These are phyloP conservation scores for Meripilus lineatus DNA, from an alignment of 1,284 basidiomycete species.

Conservation along the genomic window DNA sequence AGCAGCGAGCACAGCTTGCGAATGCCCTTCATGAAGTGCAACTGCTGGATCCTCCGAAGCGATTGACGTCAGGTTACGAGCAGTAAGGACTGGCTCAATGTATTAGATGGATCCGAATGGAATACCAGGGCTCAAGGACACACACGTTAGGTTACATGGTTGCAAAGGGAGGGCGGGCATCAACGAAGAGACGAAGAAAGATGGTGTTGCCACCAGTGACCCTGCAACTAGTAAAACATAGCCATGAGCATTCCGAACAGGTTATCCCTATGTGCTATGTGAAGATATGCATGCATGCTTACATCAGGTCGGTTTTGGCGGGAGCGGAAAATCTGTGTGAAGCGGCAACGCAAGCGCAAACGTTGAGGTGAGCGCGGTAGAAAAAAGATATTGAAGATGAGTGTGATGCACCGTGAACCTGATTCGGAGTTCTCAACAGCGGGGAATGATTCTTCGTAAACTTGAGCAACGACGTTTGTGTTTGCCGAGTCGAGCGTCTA, in stretches of 20 bases:
- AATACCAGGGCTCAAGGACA: constrained; percentile 11
- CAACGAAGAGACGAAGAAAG: constrained; percentile 44
- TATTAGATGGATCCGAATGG: not conserved
- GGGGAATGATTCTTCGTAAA: no score
- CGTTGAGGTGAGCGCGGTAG: constrained; percentile 46
- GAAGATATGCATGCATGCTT: no score
- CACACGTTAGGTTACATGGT: constrained; percentile 49
- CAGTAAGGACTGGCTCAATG: constrained; percentile 20
- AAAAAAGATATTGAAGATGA: not conserved
- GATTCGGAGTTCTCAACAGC: constrained; percentile 30
- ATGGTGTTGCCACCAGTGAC: constrained; percentile 42
- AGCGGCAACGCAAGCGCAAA: constrained; percentile 41
- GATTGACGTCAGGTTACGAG: constrained; percentile 46
- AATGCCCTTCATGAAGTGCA: constrained; percentile 45
- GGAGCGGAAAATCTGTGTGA: constrained; percentile 37
- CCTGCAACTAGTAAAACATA: constrained; percentile 12
- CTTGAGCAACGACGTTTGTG: no score
- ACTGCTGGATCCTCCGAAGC: constrained; percentile 41
- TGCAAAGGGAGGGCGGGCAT: constrained; percentile 43
- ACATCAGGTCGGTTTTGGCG: constrained; percentile 34
- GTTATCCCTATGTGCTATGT: no score
- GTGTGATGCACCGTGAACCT: constrained; percentile 33
- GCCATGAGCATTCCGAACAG: no score
- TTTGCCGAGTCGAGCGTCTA: no score
- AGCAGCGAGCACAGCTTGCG: constrained; percentile 42